Base-by-base conservation (phyloP, 495 filamentous ascomycete genomes). In the Cercophora newfieldiana region DNA sequence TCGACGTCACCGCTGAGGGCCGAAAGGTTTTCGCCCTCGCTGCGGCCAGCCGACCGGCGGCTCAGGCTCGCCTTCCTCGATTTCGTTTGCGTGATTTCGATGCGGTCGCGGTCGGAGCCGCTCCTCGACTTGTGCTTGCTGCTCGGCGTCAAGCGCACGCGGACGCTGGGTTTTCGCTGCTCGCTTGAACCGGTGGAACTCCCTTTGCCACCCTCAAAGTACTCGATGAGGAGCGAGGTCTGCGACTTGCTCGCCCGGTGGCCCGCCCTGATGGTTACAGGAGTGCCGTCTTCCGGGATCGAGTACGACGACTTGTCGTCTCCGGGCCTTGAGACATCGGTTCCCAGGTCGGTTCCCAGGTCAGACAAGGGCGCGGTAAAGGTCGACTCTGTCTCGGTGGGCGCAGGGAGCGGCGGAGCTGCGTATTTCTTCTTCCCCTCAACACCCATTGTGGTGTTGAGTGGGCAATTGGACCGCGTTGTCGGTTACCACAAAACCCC, bases 171-270 rank as follows among this genome's bases (percentile, higher is more conserved):
- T 65, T 92, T 79, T 83, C 90, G 80, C 55, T 80, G 74, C 78
- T 83, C 61, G 81, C 81, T 69, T 57, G 80, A 74, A 48, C 78
- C 67, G 48, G 86, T 83, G 31, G 79, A 72, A 61, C 61, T 66
- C 61, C 81, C 80, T 76, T 95, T 97, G 59, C 91, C 90, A 69
- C 88, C 92, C 78, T 97, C 94, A 74, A 97, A 99, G 77, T 97
- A 97, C 78, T 99, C 95, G 73, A 99, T 99, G 73, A 99, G 82
- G 58, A 99, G 85, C 57, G 92, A 96, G 48, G 95, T 97, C 76
- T 96, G 93, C 55, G 91, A 95, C 71, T 83, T 86, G 71, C 83
- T 83, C 56, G 79, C 77, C 65, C 82, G 87, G 67, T 88, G 87
- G 67, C 85, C 85, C 65, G 93, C 94, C 71, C 89, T 81, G 70